Conservation (phyloP, 2,329 filamentous ascomycete genomes). For the Colletotrichum eleusines region DNA sequence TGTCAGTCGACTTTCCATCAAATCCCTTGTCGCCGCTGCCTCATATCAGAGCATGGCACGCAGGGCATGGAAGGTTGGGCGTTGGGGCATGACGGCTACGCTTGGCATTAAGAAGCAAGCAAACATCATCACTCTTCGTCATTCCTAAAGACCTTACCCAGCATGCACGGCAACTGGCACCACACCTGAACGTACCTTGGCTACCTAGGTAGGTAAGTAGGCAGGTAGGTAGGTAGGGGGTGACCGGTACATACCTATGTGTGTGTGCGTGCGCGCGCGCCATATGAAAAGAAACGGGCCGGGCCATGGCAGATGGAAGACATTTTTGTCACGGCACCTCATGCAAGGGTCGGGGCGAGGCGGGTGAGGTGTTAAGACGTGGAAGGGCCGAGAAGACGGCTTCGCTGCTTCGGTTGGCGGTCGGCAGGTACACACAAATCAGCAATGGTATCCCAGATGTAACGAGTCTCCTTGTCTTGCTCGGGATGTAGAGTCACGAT, state of each 20-base stretch:
- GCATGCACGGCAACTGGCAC: not conserved
- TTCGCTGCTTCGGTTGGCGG: conserved; percentile 13
- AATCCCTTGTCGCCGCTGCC: conserved; percentile 17
- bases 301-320: conserved; percentile 7
- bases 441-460: conserved; percentile 15
- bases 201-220: no score
- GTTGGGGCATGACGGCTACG: conserved; percentile 22
- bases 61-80: conserved; percentile 15
- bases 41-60: conserved; percentile 3
- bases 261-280: not conserved
- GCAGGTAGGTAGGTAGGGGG: no score
- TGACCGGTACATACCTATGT: not conserved
- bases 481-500: not conserved
- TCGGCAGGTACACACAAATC: conserved; percentile 16
- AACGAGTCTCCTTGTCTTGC: conserved; percentile 12
- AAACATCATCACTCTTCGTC: conserved; percentile 28
- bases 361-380: conserved; percentile 11
- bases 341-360: conserved; percentile 12
- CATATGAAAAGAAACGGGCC: conserved; percentile 24
- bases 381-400: conserved; percentile 37
- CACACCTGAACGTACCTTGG: not conserved
- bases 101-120: conserved; percentile 8
- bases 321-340: conserved; percentile 8
- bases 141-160: conserved; percentile 26
- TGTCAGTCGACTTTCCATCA: conserved; percentile 11